Conservation (phyloP, 345 rosid species). For the Erysimum cheiranthoides region DNA sequence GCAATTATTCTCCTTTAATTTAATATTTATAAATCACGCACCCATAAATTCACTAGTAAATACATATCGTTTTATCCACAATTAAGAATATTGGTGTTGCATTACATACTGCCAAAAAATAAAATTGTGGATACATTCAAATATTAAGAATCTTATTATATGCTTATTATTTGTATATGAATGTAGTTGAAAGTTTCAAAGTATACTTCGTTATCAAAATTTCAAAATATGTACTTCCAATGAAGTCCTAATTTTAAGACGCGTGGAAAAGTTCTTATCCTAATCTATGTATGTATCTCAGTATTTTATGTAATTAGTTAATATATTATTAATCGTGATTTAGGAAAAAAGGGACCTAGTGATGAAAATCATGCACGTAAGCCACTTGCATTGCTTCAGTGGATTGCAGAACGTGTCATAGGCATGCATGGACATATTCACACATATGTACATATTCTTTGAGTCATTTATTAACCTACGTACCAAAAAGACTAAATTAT, state of each 20-base stretch:
- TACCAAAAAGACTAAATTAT: background rate
- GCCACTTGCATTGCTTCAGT: conserved; percentile 31
- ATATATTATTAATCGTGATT: conserved; percentile 7
- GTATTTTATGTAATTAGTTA: background rate
- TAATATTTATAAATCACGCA: background rate
- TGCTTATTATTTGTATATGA: background rate
- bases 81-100: background rate
- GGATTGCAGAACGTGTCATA: conserved; percentile 16
- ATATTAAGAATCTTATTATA: background rate
- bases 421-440: background rate
- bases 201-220: background rate
- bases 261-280: conserved; percentile 15
- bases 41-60: background rate
- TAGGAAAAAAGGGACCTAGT: background rate
- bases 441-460: background rate
- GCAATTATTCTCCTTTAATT: conserved; percentile 21
- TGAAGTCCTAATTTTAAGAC: background rate
- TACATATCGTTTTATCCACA: background rate
- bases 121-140: background rate
- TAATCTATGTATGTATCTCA: background rate
- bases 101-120: conserved; percentile 8
- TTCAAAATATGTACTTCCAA: conserved; percentile 1
- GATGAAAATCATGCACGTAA: conserved; percentile 37
- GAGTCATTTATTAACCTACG: background rate
- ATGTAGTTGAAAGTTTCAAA: conserved; percentile 10